Conservation (phyloP, 768 basidiomycete genomes). For the Suillus spraguei region DNA sequence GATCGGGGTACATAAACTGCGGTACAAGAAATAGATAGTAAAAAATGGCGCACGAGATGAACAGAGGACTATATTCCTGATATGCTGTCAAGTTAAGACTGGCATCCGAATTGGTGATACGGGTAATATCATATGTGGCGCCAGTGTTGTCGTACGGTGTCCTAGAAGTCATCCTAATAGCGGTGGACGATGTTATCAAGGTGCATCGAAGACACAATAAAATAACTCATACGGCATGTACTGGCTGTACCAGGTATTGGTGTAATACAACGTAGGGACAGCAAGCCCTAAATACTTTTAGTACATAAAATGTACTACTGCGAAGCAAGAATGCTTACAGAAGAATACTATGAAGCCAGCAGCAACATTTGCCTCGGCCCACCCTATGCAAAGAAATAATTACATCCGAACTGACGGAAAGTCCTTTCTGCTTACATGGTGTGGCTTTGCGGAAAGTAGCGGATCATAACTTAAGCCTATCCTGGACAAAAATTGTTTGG, state of each 20-base stretch:
- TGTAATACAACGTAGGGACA: slow-evolving; percentile 66
- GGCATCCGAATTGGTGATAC: slow-evolving; percentile 53
- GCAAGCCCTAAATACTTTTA: slow-evolving; percentile 47
- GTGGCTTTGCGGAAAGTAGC: slow-evolving; percentile 1
- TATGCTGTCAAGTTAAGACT: slow-evolving; percentile 61
- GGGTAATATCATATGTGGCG: slow-evolving; percentile 54
- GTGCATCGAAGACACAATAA: not conserved
- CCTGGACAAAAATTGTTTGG: not conserved
- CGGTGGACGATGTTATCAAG: not conserved
- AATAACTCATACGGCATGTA: slow-evolving; percentile 52
- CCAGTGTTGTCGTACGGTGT: slow-evolving; percentile 70
- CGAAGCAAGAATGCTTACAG: slow-evolving; percentile 44
- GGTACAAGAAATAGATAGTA: slow-evolving; percentile 20
- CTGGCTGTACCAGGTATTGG: slow-evolving; percentile 60
- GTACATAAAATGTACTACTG: slow-evolving; percentile 60
- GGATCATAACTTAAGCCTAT: slow-evolving; percentile 1
- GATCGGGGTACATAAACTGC: slow-evolving; percentile 19
- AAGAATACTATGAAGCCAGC: slow-evolving; percentile 68
- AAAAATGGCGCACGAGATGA: slow-evolving; percentile 46
- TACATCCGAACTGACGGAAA: not conserved
- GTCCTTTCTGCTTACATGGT: not conserved
- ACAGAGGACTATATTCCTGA: slow-evolving; percentile 60
- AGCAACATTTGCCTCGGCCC: slow-evolving; percentile 74
- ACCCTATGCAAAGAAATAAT: slow-evolving; percentile 46
- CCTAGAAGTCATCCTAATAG: slow-evolving; percentile 56